Evolutionary conservation across 352 stramenopile genomes (phyloP), one percentile per base, ranked within the genome.

Genomic region (Elongisporangium prolatum): DNA sequence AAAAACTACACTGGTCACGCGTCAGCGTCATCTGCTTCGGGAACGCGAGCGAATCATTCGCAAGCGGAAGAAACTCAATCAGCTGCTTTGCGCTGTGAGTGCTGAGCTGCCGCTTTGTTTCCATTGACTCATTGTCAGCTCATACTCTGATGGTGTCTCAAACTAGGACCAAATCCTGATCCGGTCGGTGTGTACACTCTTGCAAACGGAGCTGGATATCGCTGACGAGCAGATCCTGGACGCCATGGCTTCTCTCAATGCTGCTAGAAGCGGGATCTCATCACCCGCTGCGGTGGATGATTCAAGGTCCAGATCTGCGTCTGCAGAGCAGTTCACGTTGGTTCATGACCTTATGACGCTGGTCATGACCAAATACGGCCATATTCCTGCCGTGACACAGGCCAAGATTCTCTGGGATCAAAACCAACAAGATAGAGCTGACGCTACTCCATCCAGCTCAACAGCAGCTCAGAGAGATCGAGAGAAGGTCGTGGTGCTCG

Each of bases 41-140:
- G 71, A 74, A 22, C 71, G 73, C 17, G 76, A 83, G 50, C 60
- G 64, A 0, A 77, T 74, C 64, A 84, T 84, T 24, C 73, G 69
- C 22, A 68, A 81, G 49, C 73, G 76, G 13, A 83, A 84, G 56
- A 72, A 71, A 11, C 62, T 86, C 52, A 86, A 83, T 22, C 28
- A 71, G 18, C 55, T 84, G 16, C 60, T 86, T 6, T 71, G 71
- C 8, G 65, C 75, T 16, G 71, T 77, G 54, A 22, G 54, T 57
- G 18, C 2, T 10, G 20, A 3, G n/a, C 9, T 38, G 11, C 10
- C n/a, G 17, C 21, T 54, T 21, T 48, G 58, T 21, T 48, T 2
- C n/a, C 11, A 44, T 44, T 44, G 34, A 44, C 10, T 44, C 7
- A 44, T 17, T 13, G 9, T 44, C 34, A 2, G 9, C 34, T 44